Evolutionary conservation across 129 eudicot genomes (phyloP).

Genomic region (Centella asiatica): DNA sequence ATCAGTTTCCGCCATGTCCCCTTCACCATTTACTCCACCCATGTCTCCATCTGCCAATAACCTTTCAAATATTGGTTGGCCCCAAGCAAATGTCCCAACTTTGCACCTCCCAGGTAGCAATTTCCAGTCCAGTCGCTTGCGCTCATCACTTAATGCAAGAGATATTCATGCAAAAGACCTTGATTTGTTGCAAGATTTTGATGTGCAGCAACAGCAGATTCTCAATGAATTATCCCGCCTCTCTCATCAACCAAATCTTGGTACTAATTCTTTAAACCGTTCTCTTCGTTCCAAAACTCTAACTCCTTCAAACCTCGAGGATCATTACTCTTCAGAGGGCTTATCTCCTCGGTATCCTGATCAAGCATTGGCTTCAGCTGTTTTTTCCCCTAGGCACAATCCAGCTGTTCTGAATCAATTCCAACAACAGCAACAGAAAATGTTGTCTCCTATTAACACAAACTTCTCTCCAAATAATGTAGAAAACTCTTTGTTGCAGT

Average conservation of each 20-base stretch:
- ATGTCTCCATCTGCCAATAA: constrained; percentile 63
- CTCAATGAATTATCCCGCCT: constrained; percentile 38
- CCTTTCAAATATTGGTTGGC: constrained; percentile 43
- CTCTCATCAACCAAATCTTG: constrained; percentile 16
- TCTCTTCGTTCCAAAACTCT: constrained; percentile 34
- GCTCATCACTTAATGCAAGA: constrained; percentile 73
- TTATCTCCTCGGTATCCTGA: constrained; percentile 56
- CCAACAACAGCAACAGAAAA: constrained; percentile 68
- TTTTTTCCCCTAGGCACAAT: constrained; percentile 63
- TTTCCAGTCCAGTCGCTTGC: constrained; percentile 66
- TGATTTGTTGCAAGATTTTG: constrained; percentile 29
- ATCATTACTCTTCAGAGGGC: constrained; percentile 50
- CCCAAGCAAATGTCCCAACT: constrained; percentile 58
- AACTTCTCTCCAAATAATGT: constrained; percentile 51
- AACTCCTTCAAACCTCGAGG: constrained; percentile 69
- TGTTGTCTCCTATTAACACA: constrained; percentile 61
- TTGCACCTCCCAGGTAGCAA: constrained; percentile 65
- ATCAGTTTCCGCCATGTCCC: constrained; percentile 10
- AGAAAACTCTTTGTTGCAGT: constrained; percentile 32
- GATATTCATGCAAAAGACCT: constrained; percentile 47
- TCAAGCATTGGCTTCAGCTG: constrained; percentile 33
- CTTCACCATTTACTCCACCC: constrained; percentile 52
- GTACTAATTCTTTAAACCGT: constrained; percentile 31
- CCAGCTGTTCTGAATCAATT: constrained; percentile 53
- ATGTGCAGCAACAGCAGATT: constrained; percentile 39